A percentile compares a stretch with the other conserved stretches of the same genome.
Conservation (phyloP, 2,329 filamentous ascomycete species). For the Aspergillus quadrilineatus region DNA sequence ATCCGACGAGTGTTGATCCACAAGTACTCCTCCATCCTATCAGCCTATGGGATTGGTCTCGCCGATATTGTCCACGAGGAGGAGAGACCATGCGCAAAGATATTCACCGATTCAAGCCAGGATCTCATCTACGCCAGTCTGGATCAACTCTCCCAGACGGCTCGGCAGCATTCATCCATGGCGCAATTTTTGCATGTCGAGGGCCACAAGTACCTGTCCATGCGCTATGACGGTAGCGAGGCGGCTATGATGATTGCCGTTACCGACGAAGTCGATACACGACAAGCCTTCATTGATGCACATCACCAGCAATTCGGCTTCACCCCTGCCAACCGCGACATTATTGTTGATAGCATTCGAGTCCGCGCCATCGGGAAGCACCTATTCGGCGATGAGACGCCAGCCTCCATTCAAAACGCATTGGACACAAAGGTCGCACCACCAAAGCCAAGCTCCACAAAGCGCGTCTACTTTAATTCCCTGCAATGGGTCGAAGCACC, state of each 20-base stretch:
- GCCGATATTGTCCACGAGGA: conserved; percentile 82
- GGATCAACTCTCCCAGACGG: background rate
- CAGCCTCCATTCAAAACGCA: too few species aligned
- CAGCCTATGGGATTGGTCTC: conserved; percentile 87
- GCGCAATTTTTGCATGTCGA: background rate
- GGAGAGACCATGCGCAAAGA: background rate
- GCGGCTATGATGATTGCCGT: conserved; percentile 50
- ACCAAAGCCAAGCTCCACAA: too few species aligned
- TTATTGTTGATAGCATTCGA: conserved; percentile 86
- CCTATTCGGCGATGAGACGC: too few species aligned
- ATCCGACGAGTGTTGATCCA: conserved; percentile 82
- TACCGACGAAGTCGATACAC: conserved; percentile 54
- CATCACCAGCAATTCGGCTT: conserved; percentile 93
- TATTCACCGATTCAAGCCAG: background rate
- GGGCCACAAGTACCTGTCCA: conserved; percentile 15
- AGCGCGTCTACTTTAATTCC: too few species aligned
- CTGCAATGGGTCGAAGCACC: conserved; percentile 18
- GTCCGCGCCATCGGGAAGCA: conserved; percentile 70
- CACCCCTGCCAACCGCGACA: conserved; percentile 62
- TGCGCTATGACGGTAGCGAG: conserved; percentile 53
- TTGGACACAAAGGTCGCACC: too few species aligned
- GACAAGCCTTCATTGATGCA: conserved; percentile 66
- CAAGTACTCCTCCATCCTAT: conserved; percentile 82
- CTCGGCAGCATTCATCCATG: background rate
- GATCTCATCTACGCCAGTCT: background rate